phyloP scores from a whole-genome alignment of 257 asterid genomes.

The Capsicum chinense region DNA sequence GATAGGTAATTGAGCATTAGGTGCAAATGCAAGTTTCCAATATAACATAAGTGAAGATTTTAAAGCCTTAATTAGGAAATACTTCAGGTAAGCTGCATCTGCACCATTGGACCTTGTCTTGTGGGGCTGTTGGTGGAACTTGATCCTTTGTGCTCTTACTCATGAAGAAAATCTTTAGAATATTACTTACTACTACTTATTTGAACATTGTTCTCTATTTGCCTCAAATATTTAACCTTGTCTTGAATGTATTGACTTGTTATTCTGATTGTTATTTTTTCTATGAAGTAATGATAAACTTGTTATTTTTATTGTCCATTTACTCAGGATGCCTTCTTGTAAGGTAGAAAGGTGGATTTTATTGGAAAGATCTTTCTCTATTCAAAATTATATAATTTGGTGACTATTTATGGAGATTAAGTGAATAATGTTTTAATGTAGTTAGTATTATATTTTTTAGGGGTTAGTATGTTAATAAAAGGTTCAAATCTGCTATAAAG shows the following conservation, averaged over 20 bases:
- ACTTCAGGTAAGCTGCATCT: not conserved
- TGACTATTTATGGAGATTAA: not conserved
- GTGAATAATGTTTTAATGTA: not conserved
- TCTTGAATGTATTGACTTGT: not conserved
- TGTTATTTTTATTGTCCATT: not conserved
- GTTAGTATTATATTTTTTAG: not conserved
- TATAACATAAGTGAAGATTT: not conserved
- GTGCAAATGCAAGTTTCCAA: slow-evolving; percentile 17
- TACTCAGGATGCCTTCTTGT: not conserved
- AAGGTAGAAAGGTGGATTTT: not conserved
- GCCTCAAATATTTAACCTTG: not conserved
- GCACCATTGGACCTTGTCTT: not conserved
- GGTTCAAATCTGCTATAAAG: not conserved
- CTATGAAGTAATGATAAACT: not conserved
- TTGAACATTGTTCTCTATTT: not conserved
- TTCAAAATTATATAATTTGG: not conserved
- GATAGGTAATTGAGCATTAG: not conserved
- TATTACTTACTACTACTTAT: not conserved
- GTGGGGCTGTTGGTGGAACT: not conserved
- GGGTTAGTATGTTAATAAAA: not conserved
- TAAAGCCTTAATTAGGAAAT: not conserved
- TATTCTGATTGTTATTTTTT: not conserved
- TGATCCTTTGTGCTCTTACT: not conserved
- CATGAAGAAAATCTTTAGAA: not conserved
- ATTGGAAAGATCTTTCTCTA: not conserved